These are phyloP conservation scores for Neonectria magnoliae DNA, from an alignment of 2,329 filamentous ascomycete species.

Conservation along the genomic window DNA sequence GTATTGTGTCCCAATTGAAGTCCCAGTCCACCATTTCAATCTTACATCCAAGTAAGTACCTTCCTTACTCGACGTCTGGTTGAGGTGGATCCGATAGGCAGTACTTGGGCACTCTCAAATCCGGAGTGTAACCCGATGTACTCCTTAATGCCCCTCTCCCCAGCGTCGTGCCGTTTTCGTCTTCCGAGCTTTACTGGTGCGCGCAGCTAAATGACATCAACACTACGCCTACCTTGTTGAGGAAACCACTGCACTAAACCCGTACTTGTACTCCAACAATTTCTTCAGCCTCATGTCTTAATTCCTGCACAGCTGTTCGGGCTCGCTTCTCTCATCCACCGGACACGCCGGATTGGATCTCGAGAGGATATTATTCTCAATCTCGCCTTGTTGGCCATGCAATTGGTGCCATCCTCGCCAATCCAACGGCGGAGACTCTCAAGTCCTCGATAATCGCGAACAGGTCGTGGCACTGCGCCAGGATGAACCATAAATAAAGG, in stretches of 20 bases:
- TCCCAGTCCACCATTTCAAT: background rate
- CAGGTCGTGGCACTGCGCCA: background rate
- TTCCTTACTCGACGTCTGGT: background rate
- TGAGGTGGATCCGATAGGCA: constrained; percentile 1
- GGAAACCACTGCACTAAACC: constrained; percentile 19
- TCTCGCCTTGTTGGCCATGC: constrained; percentile 3
- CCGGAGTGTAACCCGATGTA: background rate
- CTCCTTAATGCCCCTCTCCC: constrained; percentile 17
- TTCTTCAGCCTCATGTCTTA: constrained; percentile 28
- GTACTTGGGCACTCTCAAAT: background rate
- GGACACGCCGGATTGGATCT: constrained; percentile 1
- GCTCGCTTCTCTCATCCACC: background rate
- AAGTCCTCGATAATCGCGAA: background rate
- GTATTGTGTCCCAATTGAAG: background rate
- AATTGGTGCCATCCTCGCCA: constrained; percentile 1
- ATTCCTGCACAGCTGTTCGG: constrained; percentile 22
- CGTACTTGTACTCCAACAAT: constrained; percentile 25
- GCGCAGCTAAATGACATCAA: constrained; percentile 40
- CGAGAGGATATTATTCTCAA: background rate
- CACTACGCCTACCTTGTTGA: constrained; percentile 29
- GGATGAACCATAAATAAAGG: constrained; percentile 12
- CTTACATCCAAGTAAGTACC: background rate
- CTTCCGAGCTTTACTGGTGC: constrained; percentile 27
- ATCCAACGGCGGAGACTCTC: constrained; percentile 1
- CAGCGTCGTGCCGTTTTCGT: constrained; percentile 22